Evolutionary conservation across 2,329 filamentous ascomycete species (phyloP), one percentile per base, ranked within the genome.

Genomic region (Pseudohalonectria lignicola): DNA sequence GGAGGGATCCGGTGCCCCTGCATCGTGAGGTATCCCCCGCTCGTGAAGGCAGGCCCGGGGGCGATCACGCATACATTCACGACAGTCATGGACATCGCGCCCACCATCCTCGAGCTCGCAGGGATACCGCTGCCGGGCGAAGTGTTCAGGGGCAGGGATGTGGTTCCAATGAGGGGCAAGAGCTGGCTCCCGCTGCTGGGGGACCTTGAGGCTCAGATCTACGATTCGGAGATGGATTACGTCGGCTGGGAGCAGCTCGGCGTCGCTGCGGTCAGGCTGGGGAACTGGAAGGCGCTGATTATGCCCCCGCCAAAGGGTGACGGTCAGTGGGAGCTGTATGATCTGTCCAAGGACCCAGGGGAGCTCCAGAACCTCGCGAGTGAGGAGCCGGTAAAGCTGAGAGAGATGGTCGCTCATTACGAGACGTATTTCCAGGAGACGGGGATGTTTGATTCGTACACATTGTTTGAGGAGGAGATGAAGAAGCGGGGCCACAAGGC

Each of bases 1-100:
- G 63, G 70, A 3, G 71, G 71, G 26, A 65, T 72, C 15, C 62
- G 67, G 11, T 67, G 71, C 2, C 70, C 69, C 0, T 69, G 69
- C 45, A 53, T 70, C 13, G 63, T 63, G 34, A 45, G 42, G 35
- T 39, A 40, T 2, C 46, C 45, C 5, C 16, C 15, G 10, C 15
- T 37, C 13, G 16, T 13, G 5, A 17, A 16, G 6, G 16, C 23
- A 13, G 23, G 5, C 7, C 10, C 17, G 5, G 26, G 25, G 18
- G 12, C 43, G 9, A 66, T 73, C 40, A 65, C 64, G 49, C n/a
- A n/a, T n/a, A 55, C 63, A 31, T 75, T 74, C 53, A 62, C 66
- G 6, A 70, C 66, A 0, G 66, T 69, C 20, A 70, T 70, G 65
- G 66, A 71, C 43, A 56, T 71, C 3, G 59, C 63, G 3, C 67